Evolutionary conservation across 2,329 filamentous ascomycete genomes (phyloP).

Genomic region (Xylaria sp.): DNA sequence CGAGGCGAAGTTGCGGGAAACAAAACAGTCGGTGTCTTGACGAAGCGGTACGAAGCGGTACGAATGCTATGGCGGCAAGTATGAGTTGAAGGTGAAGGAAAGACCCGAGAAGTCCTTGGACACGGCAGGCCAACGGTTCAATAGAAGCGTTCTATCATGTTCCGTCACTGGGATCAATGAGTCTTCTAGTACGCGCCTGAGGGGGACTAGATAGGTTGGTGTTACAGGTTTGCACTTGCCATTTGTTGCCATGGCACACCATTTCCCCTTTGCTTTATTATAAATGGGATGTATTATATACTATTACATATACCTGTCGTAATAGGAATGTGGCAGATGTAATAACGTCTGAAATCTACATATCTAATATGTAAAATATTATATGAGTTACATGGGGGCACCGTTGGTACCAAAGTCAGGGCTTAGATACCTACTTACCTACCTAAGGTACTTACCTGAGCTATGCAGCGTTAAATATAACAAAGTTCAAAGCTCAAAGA

Average conservation of each 20-base stretch:
- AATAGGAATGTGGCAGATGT: neutral
- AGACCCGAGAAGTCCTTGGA: neutral
- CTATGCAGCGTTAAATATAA: too few species aligned
- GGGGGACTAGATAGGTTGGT: neutral
- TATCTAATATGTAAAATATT: constrained; percentile 8
- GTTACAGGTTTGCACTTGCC: neutral
- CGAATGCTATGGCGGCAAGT: neutral
- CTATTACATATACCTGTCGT: neutral
- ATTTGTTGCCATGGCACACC: neutral
- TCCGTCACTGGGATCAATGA: neutral
- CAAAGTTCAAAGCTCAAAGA: too few species aligned
- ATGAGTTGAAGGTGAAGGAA: neutral
- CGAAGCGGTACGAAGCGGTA: neutral
- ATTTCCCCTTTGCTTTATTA: neutral
- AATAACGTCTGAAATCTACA: constrained; percentile 2
- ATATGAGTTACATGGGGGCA: neutral
- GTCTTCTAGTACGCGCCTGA: neutral
- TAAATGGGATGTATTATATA: neutral
- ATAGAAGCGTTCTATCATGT: too few species aligned
- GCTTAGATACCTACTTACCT: too few species aligned
- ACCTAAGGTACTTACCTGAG: too few species aligned
- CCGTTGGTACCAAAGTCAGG: too few species aligned
- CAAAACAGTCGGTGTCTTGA: constrained; percentile 8
- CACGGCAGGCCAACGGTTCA: neutral
- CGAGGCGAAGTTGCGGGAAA: constrained; percentile 62